Conservation (phyloP, 768 basidiomycete genomes). For the Mycena albidolilacea region DNA sequence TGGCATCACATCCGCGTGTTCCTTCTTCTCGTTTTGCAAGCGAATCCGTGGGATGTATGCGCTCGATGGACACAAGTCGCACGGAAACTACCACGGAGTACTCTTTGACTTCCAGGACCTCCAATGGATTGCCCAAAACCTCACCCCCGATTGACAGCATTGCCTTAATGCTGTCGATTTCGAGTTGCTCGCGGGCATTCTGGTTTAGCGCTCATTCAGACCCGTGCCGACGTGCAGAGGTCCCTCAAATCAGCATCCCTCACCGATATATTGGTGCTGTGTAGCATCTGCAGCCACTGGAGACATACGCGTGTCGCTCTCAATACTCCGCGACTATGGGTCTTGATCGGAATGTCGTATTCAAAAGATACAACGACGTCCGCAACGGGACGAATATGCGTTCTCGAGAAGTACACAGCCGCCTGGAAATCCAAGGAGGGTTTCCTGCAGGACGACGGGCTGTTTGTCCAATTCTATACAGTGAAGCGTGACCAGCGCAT, state of each 20-base stretch:
- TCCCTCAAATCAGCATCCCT: not conserved
- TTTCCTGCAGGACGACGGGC: constrained; percentile 28
- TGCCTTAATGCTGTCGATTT: not conserved
- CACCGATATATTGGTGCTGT: not conserved
- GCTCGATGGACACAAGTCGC: too few species aligned
- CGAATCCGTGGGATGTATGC: too few species aligned
- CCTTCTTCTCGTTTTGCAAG: too few species aligned
- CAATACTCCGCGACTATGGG: not conserved
- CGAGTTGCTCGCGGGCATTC: not conserved
- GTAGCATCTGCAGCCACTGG: not conserved
- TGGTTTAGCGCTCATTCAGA: not conserved
- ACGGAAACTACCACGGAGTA: too few species aligned
- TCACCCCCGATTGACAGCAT: not conserved
- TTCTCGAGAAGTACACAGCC: constrained; percentile 29
- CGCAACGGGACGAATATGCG: constrained; percentile 27
- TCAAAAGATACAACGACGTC: constrained; percentile 24
- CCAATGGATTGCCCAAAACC: too few species aligned
- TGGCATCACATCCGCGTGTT: too few species aligned
- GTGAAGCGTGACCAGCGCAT: constrained; percentile 12
- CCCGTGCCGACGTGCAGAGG: too few species aligned
- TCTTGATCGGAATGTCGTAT: too few species aligned
- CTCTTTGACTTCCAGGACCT: too few species aligned
- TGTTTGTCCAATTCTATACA: constrained; percentile 12
- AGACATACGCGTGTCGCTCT: not conserved
- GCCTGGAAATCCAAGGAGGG: constrained; percentile 31